Evolutionary conservation across 495 filamentous ascomycete species (phyloP).

Genomic region (Penicillium diatomitis): DNA sequence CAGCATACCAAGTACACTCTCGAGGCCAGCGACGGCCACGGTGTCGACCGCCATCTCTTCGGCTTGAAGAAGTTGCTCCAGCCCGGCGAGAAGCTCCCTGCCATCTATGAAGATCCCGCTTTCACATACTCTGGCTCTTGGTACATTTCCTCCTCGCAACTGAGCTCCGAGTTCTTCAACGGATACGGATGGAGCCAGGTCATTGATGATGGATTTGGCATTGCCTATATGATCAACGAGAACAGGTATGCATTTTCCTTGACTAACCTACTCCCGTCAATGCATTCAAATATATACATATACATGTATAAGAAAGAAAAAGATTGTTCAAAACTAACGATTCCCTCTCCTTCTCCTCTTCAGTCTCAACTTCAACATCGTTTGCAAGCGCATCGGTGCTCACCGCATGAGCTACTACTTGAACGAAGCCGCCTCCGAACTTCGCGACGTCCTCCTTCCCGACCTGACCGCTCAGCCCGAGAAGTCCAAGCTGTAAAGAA

Average conservation of each 20-base stretch:
- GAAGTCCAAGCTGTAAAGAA: constrained; percentile 76
- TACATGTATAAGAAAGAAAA: no score
- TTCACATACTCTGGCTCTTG: constrained; percentile 78
- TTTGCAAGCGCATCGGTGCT: constrained; percentile 83
- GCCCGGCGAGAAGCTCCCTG: constrained; percentile 73
- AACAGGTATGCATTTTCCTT: constrained; percentile 44
- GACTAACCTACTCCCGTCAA: no score
- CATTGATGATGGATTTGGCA: constrained; percentile 89
- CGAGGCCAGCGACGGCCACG: constrained; percentile 81
- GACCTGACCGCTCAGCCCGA: constrained; percentile 59
- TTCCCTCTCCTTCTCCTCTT: constrained; percentile 1
- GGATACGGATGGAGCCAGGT: constrained; percentile 99
- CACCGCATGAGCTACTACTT: constrained; percentile 92
- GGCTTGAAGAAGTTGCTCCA: constrained; percentile 86
- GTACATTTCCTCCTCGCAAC: constrained; percentile 81
- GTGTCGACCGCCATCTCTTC: constrained; percentile 94
- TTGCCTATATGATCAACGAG: constrained; percentile 99
- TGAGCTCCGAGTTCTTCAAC: constrained; percentile 96
- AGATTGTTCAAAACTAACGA: constrained; percentile 7
- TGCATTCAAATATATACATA: no score
- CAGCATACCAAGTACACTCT: constrained; percentile 84
- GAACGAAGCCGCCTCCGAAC: constrained; percentile 84
- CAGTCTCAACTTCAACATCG: constrained; percentile 96
- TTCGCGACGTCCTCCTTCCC: constrained; percentile 79
- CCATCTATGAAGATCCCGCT: constrained; percentile 77